phyloP scores from a whole-genome alignment of 352 stramenopile genomes.

The Phytophthora cryptogea region DNA sequence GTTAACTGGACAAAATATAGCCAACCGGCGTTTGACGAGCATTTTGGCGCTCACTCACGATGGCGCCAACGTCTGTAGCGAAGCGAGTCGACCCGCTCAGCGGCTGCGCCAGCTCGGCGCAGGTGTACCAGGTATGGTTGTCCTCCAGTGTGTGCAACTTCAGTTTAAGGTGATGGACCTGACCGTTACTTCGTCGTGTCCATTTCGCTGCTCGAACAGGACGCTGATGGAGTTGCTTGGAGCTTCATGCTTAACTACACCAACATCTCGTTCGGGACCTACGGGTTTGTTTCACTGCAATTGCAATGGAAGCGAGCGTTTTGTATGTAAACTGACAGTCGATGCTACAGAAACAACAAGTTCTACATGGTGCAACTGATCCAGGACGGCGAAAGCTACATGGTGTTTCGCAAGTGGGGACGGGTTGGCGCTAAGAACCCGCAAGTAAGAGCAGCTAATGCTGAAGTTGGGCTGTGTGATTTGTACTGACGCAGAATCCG shows the following conservation, averaged over 20 bases:
- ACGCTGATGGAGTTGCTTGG: slow-evolving; percentile 37
- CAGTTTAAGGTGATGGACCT: not conserved
- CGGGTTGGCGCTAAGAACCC: slow-evolving; percentile 70
- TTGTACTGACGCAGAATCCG: not conserved
- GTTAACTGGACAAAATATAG: slow-evolving; percentile 30
- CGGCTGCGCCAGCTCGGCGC: slow-evolving; percentile 27
- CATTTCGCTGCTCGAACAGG: slow-evolving; percentile 20
- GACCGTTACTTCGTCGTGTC: slow-evolving; percentile 1
- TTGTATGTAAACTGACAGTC: not conserved
- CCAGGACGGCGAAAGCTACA: slow-evolving; percentile 43
- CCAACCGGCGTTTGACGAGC: slow-evolving; percentile 18
- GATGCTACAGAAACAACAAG: slow-evolving; percentile 67
- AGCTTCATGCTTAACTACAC: slow-evolving; percentile 59
- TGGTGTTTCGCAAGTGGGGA: slow-evolving; percentile 74
- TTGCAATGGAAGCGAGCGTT: too few species aligned
- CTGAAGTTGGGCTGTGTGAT: not conserved
- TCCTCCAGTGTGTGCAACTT: not conserved
- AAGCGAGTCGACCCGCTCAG: slow-evolving; percentile 39
- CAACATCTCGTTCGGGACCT: slow-evolving; percentile 53
- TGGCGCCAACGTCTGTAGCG: slow-evolving; percentile 4
- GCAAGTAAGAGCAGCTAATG: slow-evolving; percentile 30
- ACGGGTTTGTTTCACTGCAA: slow-evolving; percentile 32
- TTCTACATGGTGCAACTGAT: slow-evolving; percentile 81
- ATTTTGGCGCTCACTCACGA: slow-evolving; percentile 20
- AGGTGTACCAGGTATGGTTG: slow-evolving; percentile 33